Percentiles rank a stretch among this genome's conserved stretches.
phyloP scores from a whole-genome alignment of 805 yeast species.

The Pichia nanzhaoensis region DNA sequence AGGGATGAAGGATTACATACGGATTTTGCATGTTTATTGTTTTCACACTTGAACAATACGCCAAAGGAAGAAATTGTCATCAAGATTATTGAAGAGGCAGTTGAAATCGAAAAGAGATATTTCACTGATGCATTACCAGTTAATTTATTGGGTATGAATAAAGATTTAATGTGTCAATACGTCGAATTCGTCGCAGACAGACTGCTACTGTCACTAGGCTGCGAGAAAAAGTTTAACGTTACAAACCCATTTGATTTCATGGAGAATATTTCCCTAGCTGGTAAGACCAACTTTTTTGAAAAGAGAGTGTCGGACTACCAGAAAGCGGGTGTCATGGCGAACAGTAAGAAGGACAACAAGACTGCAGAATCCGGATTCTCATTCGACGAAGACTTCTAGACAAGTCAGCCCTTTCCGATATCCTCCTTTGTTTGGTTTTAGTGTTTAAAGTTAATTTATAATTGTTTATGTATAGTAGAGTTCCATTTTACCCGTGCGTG shows the following conservation, averaged over 20 bases:
- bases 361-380: constrained; percentile 54
- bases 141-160: constrained; percentile 90
- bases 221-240: constrained; percentile 79
- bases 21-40: constrained; percentile 93
- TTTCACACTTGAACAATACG: constrained; percentile 86
- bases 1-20: constrained; percentile 99
- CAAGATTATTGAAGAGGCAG: constrained; percentile 91
- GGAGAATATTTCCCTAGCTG: constrained; percentile 98
- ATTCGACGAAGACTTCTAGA: constrained; percentile 89
- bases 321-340: constrained; percentile 98
- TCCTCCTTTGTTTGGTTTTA: background rate
- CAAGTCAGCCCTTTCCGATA: background rate
- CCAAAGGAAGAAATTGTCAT: constrained; percentile 76
- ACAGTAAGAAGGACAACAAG: constrained; percentile 36
- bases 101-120: constrained; percentile 86
- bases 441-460: background rate
- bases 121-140: constrained; percentile 94
- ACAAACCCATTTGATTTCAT: constrained; percentile 96
- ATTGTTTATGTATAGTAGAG: constrained; percentile 1
- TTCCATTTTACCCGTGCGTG: no score
- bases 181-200: constrained; percentile 98
- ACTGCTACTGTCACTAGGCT: constrained; percentile 83
- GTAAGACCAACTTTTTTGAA: constrained; percentile 98
- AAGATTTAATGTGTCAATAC: constrained; percentile 91
- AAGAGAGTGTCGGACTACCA: constrained; percentile 98